phyloP scores from a whole-genome alignment of 2,329 filamentous ascomycete species.

The Mariannaea sp. region DNA sequence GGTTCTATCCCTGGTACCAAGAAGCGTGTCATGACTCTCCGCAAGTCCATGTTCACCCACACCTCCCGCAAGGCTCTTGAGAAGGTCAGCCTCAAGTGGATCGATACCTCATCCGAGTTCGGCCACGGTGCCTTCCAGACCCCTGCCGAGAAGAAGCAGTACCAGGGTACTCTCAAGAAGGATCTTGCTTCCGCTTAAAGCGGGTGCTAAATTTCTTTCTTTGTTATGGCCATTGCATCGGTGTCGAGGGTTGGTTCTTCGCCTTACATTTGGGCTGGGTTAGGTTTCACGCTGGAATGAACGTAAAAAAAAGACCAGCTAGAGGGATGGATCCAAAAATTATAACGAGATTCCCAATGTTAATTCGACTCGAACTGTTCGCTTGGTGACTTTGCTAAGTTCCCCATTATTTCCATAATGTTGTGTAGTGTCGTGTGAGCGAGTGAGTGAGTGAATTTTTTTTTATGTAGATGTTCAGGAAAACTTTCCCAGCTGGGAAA shows the following conservation, averaged over 20 bases:
- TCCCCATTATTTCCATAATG: background rate
- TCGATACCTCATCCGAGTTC: slow-evolving; percentile 99
- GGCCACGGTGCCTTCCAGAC: slow-evolving; percentile 99
- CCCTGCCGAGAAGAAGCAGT: slow-evolving; percentile 94
- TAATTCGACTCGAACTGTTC: slow-evolving; percentile 34
- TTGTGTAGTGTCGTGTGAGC: background rate
- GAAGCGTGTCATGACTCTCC: slow-evolving; percentile 99
- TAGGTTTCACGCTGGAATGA: slow-evolving; percentile 45
- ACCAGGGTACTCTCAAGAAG: slow-evolving; percentile 99
- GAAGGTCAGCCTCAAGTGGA: slow-evolving; percentile 99
- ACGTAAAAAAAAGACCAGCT: slow-evolving; percentile 44
- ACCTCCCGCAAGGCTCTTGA: slow-evolving; percentile 94
- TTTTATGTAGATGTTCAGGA: no score
- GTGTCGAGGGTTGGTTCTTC: slow-evolving; percentile 57
- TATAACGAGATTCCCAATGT: slow-evolving; percentile 44
- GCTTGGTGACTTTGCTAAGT: slow-evolving; percentile 24
- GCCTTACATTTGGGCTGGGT: slow-evolving; percentile 44
- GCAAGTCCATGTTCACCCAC: slow-evolving; percentile 98
- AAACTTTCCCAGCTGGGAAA: no score
- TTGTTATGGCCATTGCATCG: slow-evolving; percentile 56
- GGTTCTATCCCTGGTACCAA: slow-evolving; percentile 96
- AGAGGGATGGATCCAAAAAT: slow-evolving; percentile 44
- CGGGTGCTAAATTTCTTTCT: slow-evolving; percentile 47
- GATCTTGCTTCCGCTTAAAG: slow-evolving; percentile 64
- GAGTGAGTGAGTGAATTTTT: no score